phyloP scores from a whole-genome alignment of 345 rosid species.

The Citrus glauca region DNA sequence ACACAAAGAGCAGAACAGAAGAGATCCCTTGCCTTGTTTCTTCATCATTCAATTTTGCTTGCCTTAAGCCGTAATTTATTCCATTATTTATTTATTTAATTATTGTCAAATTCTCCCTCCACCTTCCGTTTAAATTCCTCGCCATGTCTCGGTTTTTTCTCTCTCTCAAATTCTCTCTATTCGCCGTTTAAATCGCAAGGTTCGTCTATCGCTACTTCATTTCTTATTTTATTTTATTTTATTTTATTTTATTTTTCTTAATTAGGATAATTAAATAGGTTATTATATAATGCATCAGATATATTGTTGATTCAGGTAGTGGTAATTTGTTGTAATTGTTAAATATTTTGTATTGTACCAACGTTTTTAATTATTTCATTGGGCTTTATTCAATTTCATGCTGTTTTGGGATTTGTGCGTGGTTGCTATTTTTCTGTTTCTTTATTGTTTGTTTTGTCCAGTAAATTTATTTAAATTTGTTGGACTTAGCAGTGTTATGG shows the following conservation, averaged over 20 bases:
- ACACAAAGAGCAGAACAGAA: neutral
- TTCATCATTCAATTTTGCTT: conserved; percentile 33
- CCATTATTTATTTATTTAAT: conserved; percentile 14
- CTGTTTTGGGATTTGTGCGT: neutral
- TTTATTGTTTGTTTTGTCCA: neutral
- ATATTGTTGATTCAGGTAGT: conserved; percentile 2
- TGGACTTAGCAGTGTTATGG: neutral
- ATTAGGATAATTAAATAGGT: neutral
- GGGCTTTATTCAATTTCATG: neutral
- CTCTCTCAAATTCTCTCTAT: neutral
- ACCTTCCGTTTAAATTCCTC: conserved; percentile 9
- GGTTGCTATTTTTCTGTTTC: neutral
- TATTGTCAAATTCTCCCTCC: conserved; percentile 18
- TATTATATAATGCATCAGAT: neutral
- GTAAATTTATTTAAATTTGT: neutral
- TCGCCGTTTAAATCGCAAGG: conserved; percentile 3
- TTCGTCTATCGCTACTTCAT: neutral
- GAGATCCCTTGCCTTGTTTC: conserved; percentile 39
- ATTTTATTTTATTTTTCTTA: conserved; percentile 2
- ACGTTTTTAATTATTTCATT: neutral
- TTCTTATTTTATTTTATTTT: neutral
- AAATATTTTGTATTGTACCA: neutral
- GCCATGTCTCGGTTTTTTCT: neutral
- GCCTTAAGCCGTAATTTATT: conserved; percentile 54
- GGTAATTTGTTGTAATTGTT: neutral